Base-by-base conservation (phyloP, 257 asterid species). In the Salvia rosmarinus region DNA sequence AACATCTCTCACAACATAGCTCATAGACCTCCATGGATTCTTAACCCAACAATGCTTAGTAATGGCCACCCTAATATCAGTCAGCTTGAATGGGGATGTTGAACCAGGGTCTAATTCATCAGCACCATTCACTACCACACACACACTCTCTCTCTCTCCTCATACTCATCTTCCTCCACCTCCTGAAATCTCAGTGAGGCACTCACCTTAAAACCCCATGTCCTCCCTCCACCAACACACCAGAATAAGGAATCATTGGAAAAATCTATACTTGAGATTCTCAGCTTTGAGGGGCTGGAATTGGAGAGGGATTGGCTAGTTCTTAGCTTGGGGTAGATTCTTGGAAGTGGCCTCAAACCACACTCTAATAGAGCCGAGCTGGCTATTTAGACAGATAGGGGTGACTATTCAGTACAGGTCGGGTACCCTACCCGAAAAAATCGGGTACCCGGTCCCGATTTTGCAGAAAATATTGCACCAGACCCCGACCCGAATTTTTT, bases 21-120 rank as follows among this genome's bases (percentile, higher is more conserved):
- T 82, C 95, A 89, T 88, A 12, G 98, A 95, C 83, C 69, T 83
- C 96, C 92, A 83, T 21, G 98, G 96, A 70, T 95, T 80, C 81
- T 85, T 95, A 3, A 91, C 96, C 99, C 98, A 94, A 68, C 98
- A 91, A 83, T 91, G 98, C 80, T 91, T 91, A 0, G 99, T 98
- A 78, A 94, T 94, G 16, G 98, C 98, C 11, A 81, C 90, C 80
- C 64, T 88, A 55, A 94, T 79, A 75, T 91, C 99, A 5, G 93
- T 69, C 63, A 91, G 75, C 69, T 86, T 91, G 76, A 94, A 94
- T 7, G 92, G 99, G 0, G 98, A 98, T 0, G 90, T 88, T 1
- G 91, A 88, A 7, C 87, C 89, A 0, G 95, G 95, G 86, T 94
- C 93, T 56, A 94, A 85, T 13, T 57, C 85, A 1, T 54, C 74